These are phyloP conservation scores for Melanogaster broomeanus DNA, from an alignment of 768 basidiomycete genomes.

Conservation along the genomic window DNA sequence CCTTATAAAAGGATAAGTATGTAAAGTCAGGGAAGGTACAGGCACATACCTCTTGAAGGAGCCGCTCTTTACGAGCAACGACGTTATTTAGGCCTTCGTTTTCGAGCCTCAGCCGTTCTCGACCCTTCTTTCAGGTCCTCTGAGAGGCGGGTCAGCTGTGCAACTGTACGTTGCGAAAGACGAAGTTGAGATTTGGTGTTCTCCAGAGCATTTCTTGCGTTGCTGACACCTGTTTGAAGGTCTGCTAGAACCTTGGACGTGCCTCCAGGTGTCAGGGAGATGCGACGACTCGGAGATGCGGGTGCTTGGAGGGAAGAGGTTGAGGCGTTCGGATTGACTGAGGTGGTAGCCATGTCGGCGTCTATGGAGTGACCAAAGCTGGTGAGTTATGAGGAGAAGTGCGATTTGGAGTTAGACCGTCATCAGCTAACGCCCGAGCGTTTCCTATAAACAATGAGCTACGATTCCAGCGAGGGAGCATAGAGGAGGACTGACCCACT, in stretches of 20 bases:
- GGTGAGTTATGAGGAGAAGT: constrained; percentile 30
- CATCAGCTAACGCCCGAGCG: constrained; percentile 81
- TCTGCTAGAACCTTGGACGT: constrained; percentile 89
- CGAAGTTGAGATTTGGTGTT: constrained; percentile 84
- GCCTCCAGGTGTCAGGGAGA: constrained; percentile 69
- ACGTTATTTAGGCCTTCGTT: constrained; percentile 90
- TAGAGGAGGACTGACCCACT: constrained; percentile 57
- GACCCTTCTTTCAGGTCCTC: constrained; percentile 88
- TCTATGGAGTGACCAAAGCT: constrained; percentile 38
- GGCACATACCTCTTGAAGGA: constrained; percentile 76
- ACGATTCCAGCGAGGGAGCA: constrained; percentile 19
- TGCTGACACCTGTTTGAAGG: constrained; percentile 80
- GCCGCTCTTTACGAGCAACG: constrained; percentile 81
- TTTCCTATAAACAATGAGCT: constrained; percentile 54
- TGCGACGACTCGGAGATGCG: constrained; percentile 51
- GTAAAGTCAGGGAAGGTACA: not conserved
- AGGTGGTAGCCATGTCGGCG: constrained; percentile 25
- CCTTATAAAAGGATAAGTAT: constrained; percentile 37
- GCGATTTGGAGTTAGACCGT: constrained; percentile 47
- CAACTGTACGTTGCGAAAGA: constrained; percentile 79
- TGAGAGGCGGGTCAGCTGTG: constrained; percentile 79
- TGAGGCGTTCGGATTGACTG: constrained; percentile 36
- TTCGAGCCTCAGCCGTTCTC: constrained; percentile 80
- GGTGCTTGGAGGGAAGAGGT: constrained; percentile 42
- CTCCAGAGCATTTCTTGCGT: constrained; percentile 79